Percentiles rank a stretch among this genome's conserved stretches.
These are phyloP conservation scores for Globisporangium megalacanthum DNA, from an alignment of 352 stramenopile species.

Conservation along the genomic window DNA sequence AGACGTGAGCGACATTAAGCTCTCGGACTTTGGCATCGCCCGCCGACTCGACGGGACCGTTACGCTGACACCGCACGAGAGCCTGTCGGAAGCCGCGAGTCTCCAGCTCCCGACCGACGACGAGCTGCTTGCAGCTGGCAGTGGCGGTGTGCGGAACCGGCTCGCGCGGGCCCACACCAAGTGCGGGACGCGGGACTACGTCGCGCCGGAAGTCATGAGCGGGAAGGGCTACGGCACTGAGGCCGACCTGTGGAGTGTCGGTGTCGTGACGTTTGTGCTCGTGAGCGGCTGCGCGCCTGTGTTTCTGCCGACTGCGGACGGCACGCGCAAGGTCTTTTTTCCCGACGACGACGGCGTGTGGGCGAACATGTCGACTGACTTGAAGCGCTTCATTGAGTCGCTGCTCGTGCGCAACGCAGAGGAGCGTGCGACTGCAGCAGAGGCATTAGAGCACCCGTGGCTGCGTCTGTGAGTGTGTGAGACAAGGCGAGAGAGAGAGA, in stretches of 20 bases:
- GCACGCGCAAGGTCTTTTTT: conserved; percentile 73
- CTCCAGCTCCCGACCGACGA: conserved; percentile 31
- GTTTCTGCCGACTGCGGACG: conserved; percentile 55
- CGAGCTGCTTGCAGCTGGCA: background rate
- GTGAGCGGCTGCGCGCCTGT: conserved; percentile 75
- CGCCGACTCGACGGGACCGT: conserved; percentile 55
- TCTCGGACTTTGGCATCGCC: conserved; percentile 81
- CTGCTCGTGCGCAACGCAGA: conserved; percentile 75
- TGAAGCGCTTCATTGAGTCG: conserved; percentile 68
- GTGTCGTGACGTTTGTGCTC: conserved; percentile 89
- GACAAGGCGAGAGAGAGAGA: background rate
- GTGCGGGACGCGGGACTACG: conserved; percentile 81
- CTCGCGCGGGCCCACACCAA: conserved; percentile 72
- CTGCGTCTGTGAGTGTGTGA: conserved; percentile 12
- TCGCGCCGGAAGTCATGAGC: conserved; percentile 79
- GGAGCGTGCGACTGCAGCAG: conserved; percentile 55
- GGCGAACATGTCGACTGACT: conserved; percentile 44
- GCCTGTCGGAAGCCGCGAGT: conserved; percentile 55
- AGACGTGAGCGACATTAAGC: conserved; percentile 72
- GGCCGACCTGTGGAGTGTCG: conserved; percentile 92
- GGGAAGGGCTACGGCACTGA: conserved; percentile 92
- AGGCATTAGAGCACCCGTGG: conserved; percentile 74
- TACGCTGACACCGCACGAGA: conserved; percentile 69
- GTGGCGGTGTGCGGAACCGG: conserved; percentile 49
- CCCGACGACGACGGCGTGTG: conserved; percentile 70